Evolutionary conservation across 2,329 filamentous ascomycete species (phyloP), one percentile per base, ranked within the genome.

Genomic region (Fusarium sp.): DNA sequence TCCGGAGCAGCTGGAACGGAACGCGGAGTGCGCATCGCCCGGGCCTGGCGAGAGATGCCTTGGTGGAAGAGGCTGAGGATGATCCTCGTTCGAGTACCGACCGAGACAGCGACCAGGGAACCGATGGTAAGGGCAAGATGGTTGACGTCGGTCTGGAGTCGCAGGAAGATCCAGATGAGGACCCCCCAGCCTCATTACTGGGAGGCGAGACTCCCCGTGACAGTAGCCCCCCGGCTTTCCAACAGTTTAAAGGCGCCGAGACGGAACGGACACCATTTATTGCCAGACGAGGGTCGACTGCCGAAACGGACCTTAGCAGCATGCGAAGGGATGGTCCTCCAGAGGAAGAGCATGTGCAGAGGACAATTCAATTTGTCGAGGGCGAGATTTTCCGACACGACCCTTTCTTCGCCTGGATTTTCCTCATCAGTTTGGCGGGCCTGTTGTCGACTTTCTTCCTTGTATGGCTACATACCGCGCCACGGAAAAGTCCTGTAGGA

Each of bases 371-470:
- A 27, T 83, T 87, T 11, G 83, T 89, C 6, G 87, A 90, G 41
- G 86, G 87, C 52, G 92, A 95, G 75, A 87, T 92, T 23, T 94
- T 94, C 64, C 87, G 88, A 52, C 94, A 98, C 78, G 96, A 99
- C 79, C 86, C 91, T 6, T 97, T 98, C 82, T 99, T 96, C 86
- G 94, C 93, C 5, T 95, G 94, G 81, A 86, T 98, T 44, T 99
- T 95, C 78, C 83, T 97, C 50, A 96, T 98, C 74, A 90, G 90
- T 36, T 83, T 97, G 56, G 94, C 93, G 47, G 92, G 92, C 40
- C 88, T 98, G 76, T 89, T 98, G 75, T 93, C 95, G 12, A 95
- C 94, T 1, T 97, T 94, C 75, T 90, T 97, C 68, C 86, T 99
- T 13, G 92, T 97, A 27, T 97, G 93, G 85, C 86, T 99, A 41